These are phyloP conservation scores for Hirsutella rhossiliensis DNA, from an alignment of 2,329 filamentous ascomycete genomes.

Conservation along the genomic window DNA sequence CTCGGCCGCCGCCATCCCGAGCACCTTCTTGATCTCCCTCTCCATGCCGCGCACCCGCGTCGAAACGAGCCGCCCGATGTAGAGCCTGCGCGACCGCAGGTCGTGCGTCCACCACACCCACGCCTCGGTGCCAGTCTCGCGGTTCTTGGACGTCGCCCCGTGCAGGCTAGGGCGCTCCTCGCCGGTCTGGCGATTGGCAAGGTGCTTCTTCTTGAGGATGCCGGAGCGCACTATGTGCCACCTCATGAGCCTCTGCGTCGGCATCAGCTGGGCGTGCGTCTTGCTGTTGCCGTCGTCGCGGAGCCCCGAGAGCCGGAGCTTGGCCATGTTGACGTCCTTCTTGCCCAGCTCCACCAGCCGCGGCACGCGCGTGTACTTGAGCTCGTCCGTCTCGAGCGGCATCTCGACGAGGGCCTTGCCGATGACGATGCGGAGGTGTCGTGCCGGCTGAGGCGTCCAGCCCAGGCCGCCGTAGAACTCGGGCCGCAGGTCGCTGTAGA, in stretches of 20 bases:
- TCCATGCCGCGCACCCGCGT: slow-evolving; percentile 11
- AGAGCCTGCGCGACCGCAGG: slow-evolving; percentile 11
- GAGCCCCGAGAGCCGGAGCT: slow-evolving; percentile 10
- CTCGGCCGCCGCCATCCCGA: slow-evolving; percentile 21
- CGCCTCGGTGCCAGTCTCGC: slow-evolving; percentile 7
- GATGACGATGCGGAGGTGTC: slow-evolving; percentile 19
- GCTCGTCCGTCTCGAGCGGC: slow-evolving; percentile 7
- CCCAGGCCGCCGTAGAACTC: slow-evolving; percentile 20
- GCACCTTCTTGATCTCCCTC: slow-evolving; percentile 13
- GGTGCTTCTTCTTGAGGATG: slow-evolving; percentile 8
- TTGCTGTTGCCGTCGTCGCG: slow-evolving; percentile 14
- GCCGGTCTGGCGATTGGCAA: slow-evolving; percentile 4
- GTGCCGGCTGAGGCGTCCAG: slow-evolving; percentile 18
- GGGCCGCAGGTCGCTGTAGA: slow-evolving; percentile 22
- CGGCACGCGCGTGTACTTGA: background rate
- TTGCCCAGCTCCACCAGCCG: background rate
- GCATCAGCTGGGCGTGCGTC: slow-evolving; percentile 20
- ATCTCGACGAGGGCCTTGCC: slow-evolving; percentile 8
- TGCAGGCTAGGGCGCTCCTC: background rate
- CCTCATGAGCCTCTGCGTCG: slow-evolving; percentile 13
- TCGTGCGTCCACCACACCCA: slow-evolving; percentile 25
- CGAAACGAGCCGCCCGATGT: slow-evolving; percentile 7
- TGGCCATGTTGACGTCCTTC: slow-evolving; percentile 14
- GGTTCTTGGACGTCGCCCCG: background rate
- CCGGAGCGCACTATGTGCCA: slow-evolving; percentile 21